Evolutionary conservation across 257 asterid species (phyloP), one percentile per base, ranked within the genome.

Genomic region (Verbena officinalis): DNA sequence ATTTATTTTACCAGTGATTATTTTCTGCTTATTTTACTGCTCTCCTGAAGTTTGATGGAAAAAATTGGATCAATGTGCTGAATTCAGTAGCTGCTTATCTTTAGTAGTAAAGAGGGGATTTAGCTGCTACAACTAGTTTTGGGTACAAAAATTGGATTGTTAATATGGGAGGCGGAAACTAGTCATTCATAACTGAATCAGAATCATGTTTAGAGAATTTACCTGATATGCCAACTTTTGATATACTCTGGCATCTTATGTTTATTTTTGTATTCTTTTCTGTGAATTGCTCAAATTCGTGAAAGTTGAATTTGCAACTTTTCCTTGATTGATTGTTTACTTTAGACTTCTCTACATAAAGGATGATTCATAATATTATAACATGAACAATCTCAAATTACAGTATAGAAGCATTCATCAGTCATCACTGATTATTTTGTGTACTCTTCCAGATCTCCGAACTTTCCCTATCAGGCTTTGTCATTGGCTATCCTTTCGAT

Each of bases 401-500:
- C 7, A 36, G 40, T 36, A 36, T 36, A 9, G 40, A 64, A 34
- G 15, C 40, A 21, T 51, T 27, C 7, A 43, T 54, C 38, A 39
- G 23, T 31, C 2, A 43, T 55, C 31, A 39, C 53, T 74, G 58
- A 59, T 59, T 22, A 48, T 44, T 49, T 77, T 17, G 40, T 52
- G 45, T 43, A 14, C 56, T 31, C n/a, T 4, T 82, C 72, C 87
- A 90, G 96, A 78, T 84, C 40, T 82, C 95, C 23, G 72, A 77
- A 58, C 83, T 90, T 73, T 77, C 85, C 39, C 56, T 90, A 67
- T 71, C 68, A 44, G 91, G 81, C 30, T 75, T 93, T 31, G 77
- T 93, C 24, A 15, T 93, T 30, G 97, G 96, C 67, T 79, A 73
- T 76, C 96, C 95, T 44, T 80, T 82, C 24, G 75, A 71, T 34